These are phyloP conservation scores for Penicillium samsonianum DNA, from an alignment of 495 filamentous ascomycete species.

Conservation along the genomic window DNA sequence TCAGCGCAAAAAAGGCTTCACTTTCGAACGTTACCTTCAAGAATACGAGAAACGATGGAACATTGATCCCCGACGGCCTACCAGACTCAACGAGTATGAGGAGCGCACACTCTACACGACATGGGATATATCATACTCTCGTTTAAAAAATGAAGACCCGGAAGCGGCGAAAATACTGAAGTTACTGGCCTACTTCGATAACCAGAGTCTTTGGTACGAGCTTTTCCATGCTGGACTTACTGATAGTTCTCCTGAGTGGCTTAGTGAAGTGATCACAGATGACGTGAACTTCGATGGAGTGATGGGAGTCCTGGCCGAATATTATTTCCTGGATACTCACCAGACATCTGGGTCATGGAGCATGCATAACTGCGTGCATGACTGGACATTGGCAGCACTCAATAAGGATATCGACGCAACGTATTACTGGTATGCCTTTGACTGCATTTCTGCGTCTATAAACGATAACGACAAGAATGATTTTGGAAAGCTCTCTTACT, in stretches of 20 bases:
- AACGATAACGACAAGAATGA: neutral
- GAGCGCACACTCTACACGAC: conserved; percentile 13
- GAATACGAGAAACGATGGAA: conserved; percentile 13
- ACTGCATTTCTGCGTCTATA: conserved; percentile 2
- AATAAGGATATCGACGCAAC: conserved; percentile 9
- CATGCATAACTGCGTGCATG: conserved; percentile 18
- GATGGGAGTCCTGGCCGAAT: conserved; percentile 8
- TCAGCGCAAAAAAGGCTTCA: neutral
- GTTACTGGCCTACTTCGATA: conserved; percentile 18
- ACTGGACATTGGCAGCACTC: conserved; percentile 13
- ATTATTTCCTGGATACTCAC: conserved; percentile 11
- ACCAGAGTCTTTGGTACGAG: no score
- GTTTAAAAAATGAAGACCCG: conserved; percentile 5
- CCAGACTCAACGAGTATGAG: conserved; percentile 1
- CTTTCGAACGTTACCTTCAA: conserved; percentile 11
- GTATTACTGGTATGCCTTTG: conserved; percentile 19
- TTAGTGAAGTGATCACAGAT: conserved; percentile 6
- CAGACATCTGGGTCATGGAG: conserved; percentile 6
- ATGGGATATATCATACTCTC: conserved; percentile 13
- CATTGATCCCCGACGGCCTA: conserved; percentile 6
- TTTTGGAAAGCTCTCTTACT: neutral
- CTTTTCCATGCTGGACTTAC: conserved; percentile 13
- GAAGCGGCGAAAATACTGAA: conserved; percentile 16
- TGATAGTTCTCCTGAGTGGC: conserved; percentile 10
- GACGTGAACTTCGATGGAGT: conserved; percentile 4